Conservation (phyloP, 75 land plant genomes). For the Larix kaempferi region DNA sequence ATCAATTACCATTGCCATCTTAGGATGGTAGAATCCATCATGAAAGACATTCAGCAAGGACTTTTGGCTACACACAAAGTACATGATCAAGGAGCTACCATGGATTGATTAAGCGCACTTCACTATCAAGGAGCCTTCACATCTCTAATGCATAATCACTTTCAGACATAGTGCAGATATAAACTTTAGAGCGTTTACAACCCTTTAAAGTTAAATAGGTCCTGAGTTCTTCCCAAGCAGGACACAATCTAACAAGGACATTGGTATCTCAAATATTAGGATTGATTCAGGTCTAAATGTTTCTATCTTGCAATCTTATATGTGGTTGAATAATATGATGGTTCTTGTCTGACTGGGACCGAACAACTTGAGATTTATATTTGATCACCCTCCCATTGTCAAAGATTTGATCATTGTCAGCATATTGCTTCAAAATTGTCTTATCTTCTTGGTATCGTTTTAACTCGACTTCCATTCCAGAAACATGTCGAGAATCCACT, state of each 20-base stretch:
- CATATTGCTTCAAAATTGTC: conserved; percentile 41
- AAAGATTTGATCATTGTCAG: conserved; percentile 38
- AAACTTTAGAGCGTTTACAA: conserved; percentile 51
- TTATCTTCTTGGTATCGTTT: conserved; percentile 58
- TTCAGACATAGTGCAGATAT: conserved; percentile 54
- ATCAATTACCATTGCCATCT: conserved; percentile 56
- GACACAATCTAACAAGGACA: conserved; percentile 48
- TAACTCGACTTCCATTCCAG: conserved; percentile 66
- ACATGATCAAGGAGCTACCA: conserved; percentile 39
- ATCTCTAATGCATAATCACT: conserved; percentile 57
- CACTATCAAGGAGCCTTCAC: conserved; percentile 56
- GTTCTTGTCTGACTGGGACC: conserved; percentile 26
- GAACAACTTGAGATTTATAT: conserved; percentile 36
- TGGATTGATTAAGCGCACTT: conserved; percentile 32
- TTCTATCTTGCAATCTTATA: conserved; percentile 40
- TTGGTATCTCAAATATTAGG: conserved; percentile 48
- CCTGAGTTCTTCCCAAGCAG: conserved; percentile 54
- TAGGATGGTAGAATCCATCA: conserved; percentile 42
- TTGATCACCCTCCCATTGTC: conserved; percentile 51
- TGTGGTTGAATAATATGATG: conserved; percentile 36
- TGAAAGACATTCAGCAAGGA: conserved; percentile 39
- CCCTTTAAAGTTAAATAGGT: conserved; percentile 44
- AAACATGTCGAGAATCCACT: conserved; percentile 33
- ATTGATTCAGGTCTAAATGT: conserved; percentile 50
- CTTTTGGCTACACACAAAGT: conserved; percentile 52